phyloP scores from a whole-genome alignment of 1,284 basidiomycete species.

The Puccinia brachypodii region DNA sequence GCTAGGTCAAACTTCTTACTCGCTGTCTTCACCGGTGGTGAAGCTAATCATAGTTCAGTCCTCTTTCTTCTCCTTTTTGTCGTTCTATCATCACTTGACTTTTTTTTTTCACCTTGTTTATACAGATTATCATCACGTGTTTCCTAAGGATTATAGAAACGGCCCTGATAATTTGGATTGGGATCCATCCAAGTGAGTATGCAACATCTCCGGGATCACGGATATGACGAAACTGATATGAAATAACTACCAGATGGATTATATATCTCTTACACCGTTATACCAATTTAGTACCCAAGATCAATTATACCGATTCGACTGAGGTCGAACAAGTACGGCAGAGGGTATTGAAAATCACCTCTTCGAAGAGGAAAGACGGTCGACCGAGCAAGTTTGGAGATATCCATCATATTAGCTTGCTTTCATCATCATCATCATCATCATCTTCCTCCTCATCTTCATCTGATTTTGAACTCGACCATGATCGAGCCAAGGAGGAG shows the following conservation, averaged over 20 bases:
- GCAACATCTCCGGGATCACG: neutral
- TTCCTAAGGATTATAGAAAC: conserved; percentile 69
- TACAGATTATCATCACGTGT: conserved; percentile 66
- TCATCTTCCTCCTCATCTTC: conserved; percentile 9
- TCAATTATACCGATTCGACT: conserved; percentile 62
- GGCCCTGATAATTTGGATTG: conserved; percentile 66
- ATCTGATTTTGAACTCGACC: neutral
- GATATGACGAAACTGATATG: neutral
- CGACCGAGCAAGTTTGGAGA: conserved; percentile 10
- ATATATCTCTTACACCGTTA: conserved; percentile 65
- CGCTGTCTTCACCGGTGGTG: conserved; percentile 70
- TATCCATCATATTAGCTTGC: conserved; percentile 20
- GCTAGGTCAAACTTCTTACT: conserved; percentile 72
- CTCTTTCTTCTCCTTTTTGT: neutral
- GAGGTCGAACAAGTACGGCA: conserved; percentile 60
- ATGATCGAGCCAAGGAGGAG: neutral
- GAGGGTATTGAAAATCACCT: conserved; percentile 16
- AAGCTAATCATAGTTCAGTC: conserved; percentile 77
- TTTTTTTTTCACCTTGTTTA: too few species aligned
- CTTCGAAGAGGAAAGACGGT: neutral
- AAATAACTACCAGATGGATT: conserved; percentile 60
- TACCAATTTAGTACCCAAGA: conserved; percentile 63
- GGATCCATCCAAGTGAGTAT: conserved; percentile 69
- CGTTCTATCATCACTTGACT: neutral
- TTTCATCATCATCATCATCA: conserved; percentile 14